Conservation (phyloP, 345 rosid species). For the Geranium brycei region DNA sequence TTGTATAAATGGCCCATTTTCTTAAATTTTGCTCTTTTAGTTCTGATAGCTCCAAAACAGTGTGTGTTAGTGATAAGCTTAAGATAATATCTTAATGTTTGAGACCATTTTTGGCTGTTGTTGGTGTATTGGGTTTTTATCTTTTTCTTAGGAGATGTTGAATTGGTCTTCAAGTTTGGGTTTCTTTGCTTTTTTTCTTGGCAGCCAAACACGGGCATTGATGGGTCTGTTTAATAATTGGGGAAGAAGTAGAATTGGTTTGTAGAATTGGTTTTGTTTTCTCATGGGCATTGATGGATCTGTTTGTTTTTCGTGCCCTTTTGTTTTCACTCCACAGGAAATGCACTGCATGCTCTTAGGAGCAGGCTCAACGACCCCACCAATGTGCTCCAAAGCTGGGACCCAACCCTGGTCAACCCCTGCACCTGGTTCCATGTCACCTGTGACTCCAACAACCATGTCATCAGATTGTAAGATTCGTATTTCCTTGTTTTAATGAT, state of each 20-base stretch:
- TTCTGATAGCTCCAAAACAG: too few relatives aligned
- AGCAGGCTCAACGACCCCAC: constrained; percentile 55
- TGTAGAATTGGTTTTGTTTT: not conserved
- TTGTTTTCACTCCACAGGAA: constrained; percentile 32
- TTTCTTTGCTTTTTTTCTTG: too few relatives aligned
- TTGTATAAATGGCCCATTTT: too few relatives aligned
- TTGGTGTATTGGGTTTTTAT: too few relatives aligned
- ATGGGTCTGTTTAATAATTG: not conserved
- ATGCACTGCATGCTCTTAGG: constrained; percentile 57
- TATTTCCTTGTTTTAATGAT: not conserved
- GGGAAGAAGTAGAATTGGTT: not conserved
- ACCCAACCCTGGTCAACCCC: constrained; percentile 78
- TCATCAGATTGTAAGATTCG: constrained; percentile 41
- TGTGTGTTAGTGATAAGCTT: too few relatives aligned
- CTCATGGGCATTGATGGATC: not conserved
- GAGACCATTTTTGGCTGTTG: too few relatives aligned
- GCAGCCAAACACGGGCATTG: too few relatives aligned
- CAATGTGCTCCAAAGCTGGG: constrained; percentile 74
- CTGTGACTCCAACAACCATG: constrained; percentile 56
- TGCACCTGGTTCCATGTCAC: constrained; percentile 85
- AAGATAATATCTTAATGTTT: too few relatives aligned
- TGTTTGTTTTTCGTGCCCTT: not conserved
- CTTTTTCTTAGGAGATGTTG: too few relatives aligned
- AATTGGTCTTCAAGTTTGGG: too few relatives aligned
- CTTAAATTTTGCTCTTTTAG: too few relatives aligned